phyloP scores from a whole-genome alignment of 495 filamentous ascomycete species.

The Aspergillus leporis region DNA sequence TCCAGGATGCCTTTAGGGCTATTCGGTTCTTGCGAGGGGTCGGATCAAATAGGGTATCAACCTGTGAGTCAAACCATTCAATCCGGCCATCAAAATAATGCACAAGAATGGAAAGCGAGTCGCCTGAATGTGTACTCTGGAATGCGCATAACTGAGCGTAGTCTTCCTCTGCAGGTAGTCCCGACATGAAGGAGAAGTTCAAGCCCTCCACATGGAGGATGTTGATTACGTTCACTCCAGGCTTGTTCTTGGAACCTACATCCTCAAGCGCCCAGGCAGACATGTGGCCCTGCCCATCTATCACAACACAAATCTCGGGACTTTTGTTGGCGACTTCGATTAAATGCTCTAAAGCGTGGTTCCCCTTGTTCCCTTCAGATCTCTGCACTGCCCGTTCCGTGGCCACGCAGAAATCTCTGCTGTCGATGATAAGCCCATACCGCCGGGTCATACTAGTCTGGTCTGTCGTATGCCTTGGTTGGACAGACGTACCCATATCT shows the following conservation, averaged over 20 bases:
- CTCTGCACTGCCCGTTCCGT: slow-evolving; percentile 74
- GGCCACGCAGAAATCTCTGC: slow-evolving; percentile 74
- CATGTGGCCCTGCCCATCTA: slow-evolving; percentile 85
- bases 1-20: slow-evolving; percentile 63
- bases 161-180: slow-evolving; percentile 41
- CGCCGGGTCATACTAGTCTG: slow-evolving; percentile 40
- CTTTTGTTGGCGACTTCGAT: slow-evolving; percentile 81
- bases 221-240: slow-evolving; percentile 77
- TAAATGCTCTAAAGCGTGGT: slow-evolving; percentile 76
- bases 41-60: slow-evolving; percentile 82
- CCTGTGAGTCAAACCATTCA: slow-evolving; percentile 73
- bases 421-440: slow-evolving; percentile 83
- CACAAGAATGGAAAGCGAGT: slow-evolving; percentile 71
- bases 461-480: slow-evolving; percentile 49
- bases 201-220: slow-evolving; percentile 78
- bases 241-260: slow-evolving; percentile 71
- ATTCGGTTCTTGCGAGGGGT: slow-evolving; percentile 65
- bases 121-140: slow-evolving; percentile 56
- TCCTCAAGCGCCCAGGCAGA: slow-evolving; percentile 94
- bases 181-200: slow-evolving; percentile 63
- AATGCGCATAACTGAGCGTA: slow-evolving; percentile 77
- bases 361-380: slow-evolving; percentile 57
- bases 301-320: slow-evolving; percentile 84
- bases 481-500: slow-evolving; percentile 74
- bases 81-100: slow-evolving; percentile 88